These are phyloP conservation scores for Mallotus nudiflorus DNA, from an alignment of 345 rosid species.

Conservation along the genomic window DNA sequence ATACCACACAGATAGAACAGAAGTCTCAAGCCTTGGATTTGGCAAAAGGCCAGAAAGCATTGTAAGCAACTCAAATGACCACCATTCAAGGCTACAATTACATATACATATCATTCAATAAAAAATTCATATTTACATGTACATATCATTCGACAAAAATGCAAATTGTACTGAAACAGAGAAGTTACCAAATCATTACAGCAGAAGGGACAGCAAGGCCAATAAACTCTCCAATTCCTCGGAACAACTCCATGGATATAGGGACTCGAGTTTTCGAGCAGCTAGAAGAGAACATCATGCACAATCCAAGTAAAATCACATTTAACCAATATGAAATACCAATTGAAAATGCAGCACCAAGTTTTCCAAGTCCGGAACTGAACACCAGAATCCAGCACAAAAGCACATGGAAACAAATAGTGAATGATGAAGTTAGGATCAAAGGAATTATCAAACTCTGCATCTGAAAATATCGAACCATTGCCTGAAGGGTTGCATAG, in stretches of 20 bases:
- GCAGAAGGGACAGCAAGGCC: slow-evolving; percentile 25
- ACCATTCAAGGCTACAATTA: slow-evolving; percentile 22
- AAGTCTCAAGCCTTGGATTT: slow-evolving; percentile 25
- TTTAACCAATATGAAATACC: slow-evolving; percentile 12
- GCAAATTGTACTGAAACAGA: background rate
- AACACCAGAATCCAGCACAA: slow-evolving; percentile 24
- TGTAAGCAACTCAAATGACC: slow-evolving; percentile 29
- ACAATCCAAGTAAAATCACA: slow-evolving; percentile 15
- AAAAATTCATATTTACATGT: too few species aligned
- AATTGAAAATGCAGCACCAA: slow-evolving; percentile 20
- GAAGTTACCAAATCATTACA: slow-evolving; percentile 12
- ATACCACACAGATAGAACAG: slow-evolving; percentile 29
- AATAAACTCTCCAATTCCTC: slow-evolving; percentile 16
- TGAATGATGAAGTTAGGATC: slow-evolving; percentile 1
- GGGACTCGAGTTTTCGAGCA: slow-evolving; percentile 17
- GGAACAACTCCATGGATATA: slow-evolving; percentile 2
- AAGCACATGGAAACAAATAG: slow-evolving; percentile 20
- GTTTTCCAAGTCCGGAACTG: slow-evolving; percentile 5
- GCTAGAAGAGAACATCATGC: slow-evolving; percentile 6
- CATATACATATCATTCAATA: too few species aligned
- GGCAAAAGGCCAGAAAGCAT: slow-evolving; percentile 29
- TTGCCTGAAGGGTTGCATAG: slow-evolving; percentile 17
- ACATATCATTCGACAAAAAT: background rate
- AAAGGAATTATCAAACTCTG: slow-evolving; percentile 21
- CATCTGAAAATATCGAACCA: slow-evolving; percentile 17